These are phyloP conservation scores for Cercospora sojina DNA, from an alignment of 2,329 filamentous ascomycete species.

Conservation along the genomic window DNA sequence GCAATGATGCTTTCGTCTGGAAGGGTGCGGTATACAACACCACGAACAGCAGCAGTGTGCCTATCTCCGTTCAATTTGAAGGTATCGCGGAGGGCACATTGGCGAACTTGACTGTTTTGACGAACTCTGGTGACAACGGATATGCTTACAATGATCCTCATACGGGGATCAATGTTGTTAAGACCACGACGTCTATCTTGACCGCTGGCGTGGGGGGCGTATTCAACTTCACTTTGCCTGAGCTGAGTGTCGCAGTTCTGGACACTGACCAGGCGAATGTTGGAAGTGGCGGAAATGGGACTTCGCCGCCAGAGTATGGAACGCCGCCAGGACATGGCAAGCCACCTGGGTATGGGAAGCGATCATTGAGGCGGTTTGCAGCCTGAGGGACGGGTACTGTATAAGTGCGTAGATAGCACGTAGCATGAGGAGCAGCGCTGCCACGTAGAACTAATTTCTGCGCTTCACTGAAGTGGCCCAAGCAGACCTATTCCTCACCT, in stretches of 20 bases:
- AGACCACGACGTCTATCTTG: slow-evolving; percentile 43
- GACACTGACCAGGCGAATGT: slow-evolving; percentile 38
- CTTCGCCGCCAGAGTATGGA: neutral
- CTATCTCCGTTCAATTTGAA: slow-evolving; percentile 41
- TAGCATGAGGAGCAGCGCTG: neutral
- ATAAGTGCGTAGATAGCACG: neutral
- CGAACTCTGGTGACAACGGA: slow-evolving; percentile 36
- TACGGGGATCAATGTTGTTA: slow-evolving; percentile 51
- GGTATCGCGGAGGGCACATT: slow-evolving; percentile 37
- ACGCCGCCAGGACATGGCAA: neutral
- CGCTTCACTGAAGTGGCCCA: neutral
- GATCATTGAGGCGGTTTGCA: neutral
- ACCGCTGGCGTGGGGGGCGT: slow-evolving; percentile 48
- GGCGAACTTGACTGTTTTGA: slow-evolving; percentile 46
- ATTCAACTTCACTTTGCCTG: slow-evolving; percentile 55
- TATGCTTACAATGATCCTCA: slow-evolving; percentile 30
- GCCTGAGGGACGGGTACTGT: neutral
- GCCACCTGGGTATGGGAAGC: neutral
- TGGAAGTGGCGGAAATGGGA: neutral
- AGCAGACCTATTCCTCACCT: neutral
- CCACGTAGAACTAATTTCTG: neutral
- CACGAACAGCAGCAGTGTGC: slow-evolving; percentile 38
- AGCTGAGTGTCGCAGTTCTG: slow-evolving; percentile 58
- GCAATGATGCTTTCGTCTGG: slow-evolving; percentile 38
- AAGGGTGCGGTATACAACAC: slow-evolving; percentile 53